Evolutionary conservation across 257 asterid species (phyloP), one percentile per base, ranked within the genome.

Genomic region (Perilla frutescens): DNA sequence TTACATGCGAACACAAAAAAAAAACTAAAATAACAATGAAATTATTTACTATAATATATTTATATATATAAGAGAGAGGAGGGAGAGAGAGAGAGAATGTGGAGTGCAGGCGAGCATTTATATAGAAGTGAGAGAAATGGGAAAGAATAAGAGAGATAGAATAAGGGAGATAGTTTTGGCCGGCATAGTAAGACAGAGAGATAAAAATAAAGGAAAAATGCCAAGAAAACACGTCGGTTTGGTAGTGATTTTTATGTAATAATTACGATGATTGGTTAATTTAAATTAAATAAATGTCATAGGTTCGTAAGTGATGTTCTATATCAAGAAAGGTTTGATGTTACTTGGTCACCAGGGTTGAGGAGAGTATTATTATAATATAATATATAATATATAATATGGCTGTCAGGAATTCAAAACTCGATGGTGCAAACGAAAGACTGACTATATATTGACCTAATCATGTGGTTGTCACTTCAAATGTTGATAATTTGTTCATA

Each of bases 151-250:
- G 45, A 7, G 56, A 40, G 72, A 68, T 73, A 71, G 48, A 60
- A 60, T 29, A 60, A 63, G 78, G 44, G 54, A 72, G 53, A 66
- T 31, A 45, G 66, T 77, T 80, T 73, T 85, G 77, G 97, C 96
- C 96, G 95, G 96, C 96, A 85, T 82, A 84, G 84, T 80, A 50
- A 68, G 93, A 87, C 96, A 83, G 55, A 56, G 15, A 69, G 79
- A 77, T 78, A 80, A 59, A 77, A 82, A 74, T 76, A 66, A 81
- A 14, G 40, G 85, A 61, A 50, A 81, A 7, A 39, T 37, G 85
- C 75, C 96, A 83, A 87, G 11, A 59, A 6, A 73, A 72, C 82
- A 71, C 86, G 90, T 81, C 73, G 67, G 66, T 83, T 73, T 79
- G 87, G 79, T 81, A 80, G 83, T 81, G 81, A 84, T 81, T 74